A percentile compares a stretch with the other conserved stretches of the same genome.
Evolutionary conservation across 495 filamentous ascomycete genomes (phyloP).

Genomic region (Lepidopterella palustris): DNA sequence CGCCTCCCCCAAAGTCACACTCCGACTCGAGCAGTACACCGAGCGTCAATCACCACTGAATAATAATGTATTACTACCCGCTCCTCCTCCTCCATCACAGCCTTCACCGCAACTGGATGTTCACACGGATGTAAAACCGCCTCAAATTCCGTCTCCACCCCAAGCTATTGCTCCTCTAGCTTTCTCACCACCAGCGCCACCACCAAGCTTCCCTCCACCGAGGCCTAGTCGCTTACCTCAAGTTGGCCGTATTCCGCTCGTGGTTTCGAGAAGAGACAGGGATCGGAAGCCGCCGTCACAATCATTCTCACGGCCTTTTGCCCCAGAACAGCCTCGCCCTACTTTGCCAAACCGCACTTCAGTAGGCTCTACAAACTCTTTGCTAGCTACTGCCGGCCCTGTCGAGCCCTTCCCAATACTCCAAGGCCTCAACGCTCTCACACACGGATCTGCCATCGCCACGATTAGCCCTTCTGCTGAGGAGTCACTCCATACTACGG

Average conservation of each 20-base stretch:
- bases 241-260: slow-evolving; percentile 84
- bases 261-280: slow-evolving; percentile 64
- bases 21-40: slow-evolving; percentile 26
- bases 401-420: slow-evolving; percentile 24
- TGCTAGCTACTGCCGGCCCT: slow-evolving; percentile 14
- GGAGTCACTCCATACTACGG: slow-evolving; percentile 27
- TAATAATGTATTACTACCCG: slow-evolving; percentile 6
- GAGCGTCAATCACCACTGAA: slow-evolving; percentile 7
- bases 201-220: slow-evolving; percentile 32
- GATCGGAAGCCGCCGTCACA: slow-evolving; percentile 63
- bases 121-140: slow-evolving; percentile 10
- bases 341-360: slow-evolving; percentile 25
- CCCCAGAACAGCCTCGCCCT: slow-evolving; percentile 40
- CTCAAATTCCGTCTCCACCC: slow-evolving; percentile 4
- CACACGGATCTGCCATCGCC: slow-evolving; percentile 20
- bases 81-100: background rate
- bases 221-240: slow-evolving; percentile 53
- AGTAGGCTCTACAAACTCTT: slow-evolving; percentile 3
- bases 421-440: slow-evolving; percentile 20
- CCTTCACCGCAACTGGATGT: slow-evolving; percentile 20
- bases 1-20: slow-evolving; percentile 39
- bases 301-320: slow-evolving; percentile 82
- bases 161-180: background rate
- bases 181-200: slow-evolving; percentile 26
- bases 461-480: slow-evolving; percentile 21